Conservation (phyloP, 495 filamentous ascomycete genomes). For the Achaetomiella virescens region DNA sequence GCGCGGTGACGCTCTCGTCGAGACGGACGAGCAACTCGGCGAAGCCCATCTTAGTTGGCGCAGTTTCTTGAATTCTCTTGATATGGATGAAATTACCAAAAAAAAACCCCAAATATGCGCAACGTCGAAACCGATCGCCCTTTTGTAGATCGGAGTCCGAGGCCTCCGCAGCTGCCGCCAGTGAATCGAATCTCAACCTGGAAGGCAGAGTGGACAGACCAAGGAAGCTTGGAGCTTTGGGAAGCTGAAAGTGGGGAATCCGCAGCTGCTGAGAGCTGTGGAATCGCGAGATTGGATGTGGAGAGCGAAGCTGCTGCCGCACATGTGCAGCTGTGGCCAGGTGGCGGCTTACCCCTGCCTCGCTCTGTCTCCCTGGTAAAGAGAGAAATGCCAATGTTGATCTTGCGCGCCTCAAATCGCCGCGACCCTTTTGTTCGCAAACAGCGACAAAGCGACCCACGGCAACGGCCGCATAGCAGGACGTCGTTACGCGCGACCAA, state of each 20-base stretch:
- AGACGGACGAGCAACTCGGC: constrained; percentile 50
- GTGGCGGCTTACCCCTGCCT: background rate
- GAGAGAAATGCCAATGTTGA: background rate
- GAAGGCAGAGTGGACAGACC: no score
- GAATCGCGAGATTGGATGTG: no score
- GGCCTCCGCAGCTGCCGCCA: background rate
- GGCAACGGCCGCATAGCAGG: background rate
- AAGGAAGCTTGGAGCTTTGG: background rate
- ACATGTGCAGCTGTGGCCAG: background rate
- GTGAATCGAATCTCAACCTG: background rate
- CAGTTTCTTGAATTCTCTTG: background rate
- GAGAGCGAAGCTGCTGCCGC: no score
- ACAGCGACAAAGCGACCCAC: background rate
- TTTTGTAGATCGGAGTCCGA: background rate
- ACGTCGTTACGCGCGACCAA: constrained; percentile 1
- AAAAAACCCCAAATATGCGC: background rate
- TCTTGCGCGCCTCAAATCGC: background rate
- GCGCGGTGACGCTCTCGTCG: constrained; percentile 59
- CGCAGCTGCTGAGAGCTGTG: background rate
- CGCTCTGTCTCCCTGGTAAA: background rate
- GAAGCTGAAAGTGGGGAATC: background rate
- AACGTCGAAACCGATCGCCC: background rate
- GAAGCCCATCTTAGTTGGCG: constrained; percentile 18
- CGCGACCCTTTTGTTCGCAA: constrained; percentile 7
- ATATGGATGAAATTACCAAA: background rate